Evolutionary conservation across 1,284 basidiomycete species (phyloP), one percentile per base, ranked within the genome.

Genomic region (Cutaneotrichosporon cavernicola): DNA sequence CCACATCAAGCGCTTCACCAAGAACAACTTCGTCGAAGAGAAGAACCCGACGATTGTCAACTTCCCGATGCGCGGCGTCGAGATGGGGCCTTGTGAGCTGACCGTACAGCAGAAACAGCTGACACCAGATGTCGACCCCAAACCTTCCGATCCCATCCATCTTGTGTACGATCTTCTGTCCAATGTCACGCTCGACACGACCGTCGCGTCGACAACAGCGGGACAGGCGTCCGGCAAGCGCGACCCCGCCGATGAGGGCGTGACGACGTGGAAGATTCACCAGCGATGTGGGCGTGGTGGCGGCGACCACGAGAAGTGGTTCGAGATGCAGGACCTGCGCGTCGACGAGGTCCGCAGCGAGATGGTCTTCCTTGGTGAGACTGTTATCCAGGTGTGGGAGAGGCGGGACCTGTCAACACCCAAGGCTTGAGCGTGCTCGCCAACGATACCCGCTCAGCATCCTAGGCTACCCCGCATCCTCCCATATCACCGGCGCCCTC

Each of bases 41-140:
- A 96, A 97, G 80, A 99, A 99, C 76, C 95, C 95, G 3, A 99
- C 97, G 1, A 95, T 99, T 66, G 91, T 99, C 72, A 98, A 97
- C 76, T 99, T 97, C 76, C 94, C 94, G 13, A 85, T 97, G 52
- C 87, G 91, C 63, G 94, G 94, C 0, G 85, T 99, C 22, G 94
- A 98, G 80, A 89, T 98, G 79, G 83, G 82, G 70, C 91, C 92
- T 59, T 97, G 92, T 95, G 77, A 75, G 91, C 83, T 32, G 0
- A 14, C n/a, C 66, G 40, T 47, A 67, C 47, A 62, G 61, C 60
- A 56, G 49, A 31, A 1, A 52, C 36, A n/a, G 13, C 61, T 58
- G 61, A 58, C 60, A n/a, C 47, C 74, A 96, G 92, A 91, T 81
- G 85, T 95, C 72, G 90, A 94, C 80, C 83, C 85, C 85, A 72